Percentiles rank a stretch among this genome's conserved stretches.
phyloP scores from a whole-genome alignment of 192 early-diverging fungal genomes.

The Martensiomyces pterosporus region DNA sequence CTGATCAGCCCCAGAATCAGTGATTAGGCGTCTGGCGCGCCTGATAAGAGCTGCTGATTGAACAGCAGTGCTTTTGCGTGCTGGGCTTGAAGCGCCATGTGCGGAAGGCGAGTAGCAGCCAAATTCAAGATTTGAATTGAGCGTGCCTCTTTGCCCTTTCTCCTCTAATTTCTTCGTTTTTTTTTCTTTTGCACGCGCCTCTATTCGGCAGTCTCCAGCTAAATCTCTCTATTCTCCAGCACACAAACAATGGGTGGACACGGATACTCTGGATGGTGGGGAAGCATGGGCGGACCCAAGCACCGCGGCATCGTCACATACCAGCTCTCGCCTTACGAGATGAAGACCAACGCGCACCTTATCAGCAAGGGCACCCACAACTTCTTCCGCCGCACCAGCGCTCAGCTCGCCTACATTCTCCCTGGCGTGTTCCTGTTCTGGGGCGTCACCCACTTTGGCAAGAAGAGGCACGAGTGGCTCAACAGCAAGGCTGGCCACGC shows the following conservation, averaged over 20 bases:
- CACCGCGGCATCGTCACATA: slow-evolving; percentile 43
- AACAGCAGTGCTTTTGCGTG: too few relatives aligned
- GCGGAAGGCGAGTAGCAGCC: too few relatives aligned
- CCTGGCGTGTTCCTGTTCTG: slow-evolving; percentile 39
- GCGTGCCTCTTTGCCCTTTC: too few relatives aligned
- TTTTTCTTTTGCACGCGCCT: too few relatives aligned
- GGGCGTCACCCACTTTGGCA: slow-evolving; percentile 37
- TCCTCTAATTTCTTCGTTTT: background rate
- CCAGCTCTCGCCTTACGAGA: slow-evolving; percentile 46
- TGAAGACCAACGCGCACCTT: slow-evolving; percentile 45
- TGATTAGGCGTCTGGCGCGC: too few relatives aligned
- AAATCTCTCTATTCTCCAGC: too few relatives aligned
- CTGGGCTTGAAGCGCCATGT: too few relatives aligned
- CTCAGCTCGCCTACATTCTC: slow-evolving; percentile 34
- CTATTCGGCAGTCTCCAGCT: too few relatives aligned
- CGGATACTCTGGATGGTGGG: slow-evolving; percentile 47
- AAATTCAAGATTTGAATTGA: too few relatives aligned
- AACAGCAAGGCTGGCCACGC: slow-evolving; percentile 48
- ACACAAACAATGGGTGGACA: slow-evolving; percentile 29
- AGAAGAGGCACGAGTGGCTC: slow-evolving; percentile 42
- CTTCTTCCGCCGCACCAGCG: slow-evolving; percentile 41
- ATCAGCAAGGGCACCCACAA: slow-evolving; percentile 46
- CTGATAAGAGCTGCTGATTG: too few relatives aligned
- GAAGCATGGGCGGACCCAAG: slow-evolving; percentile 43
- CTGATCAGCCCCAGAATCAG: too few relatives aligned